Base-by-base conservation (phyloP, 2,329 filamentous ascomycete genomes). In the Cladosporium halotolerans region DNA sequence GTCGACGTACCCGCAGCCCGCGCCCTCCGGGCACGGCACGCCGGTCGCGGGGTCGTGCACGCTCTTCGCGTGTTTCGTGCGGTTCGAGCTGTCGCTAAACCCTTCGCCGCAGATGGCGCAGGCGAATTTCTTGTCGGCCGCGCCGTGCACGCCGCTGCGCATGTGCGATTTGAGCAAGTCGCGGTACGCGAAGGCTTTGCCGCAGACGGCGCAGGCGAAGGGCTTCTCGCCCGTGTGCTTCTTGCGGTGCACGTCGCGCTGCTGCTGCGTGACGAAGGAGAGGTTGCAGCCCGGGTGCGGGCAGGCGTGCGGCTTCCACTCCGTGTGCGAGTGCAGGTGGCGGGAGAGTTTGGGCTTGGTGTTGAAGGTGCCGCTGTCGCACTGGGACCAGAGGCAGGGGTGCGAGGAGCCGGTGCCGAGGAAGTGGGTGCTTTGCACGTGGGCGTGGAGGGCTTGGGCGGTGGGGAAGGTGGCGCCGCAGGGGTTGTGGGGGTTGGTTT, bases 201-300 rank as follows among this genome's bases (percentile, higher is more conserved):
- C 69, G 52, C 66, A 68, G 10, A 56, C 57, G 31, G 50, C 61
- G 63, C 84, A 88, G 39, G 75, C 70, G 68, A 81, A 84, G 23
- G 84, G 83, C 57, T 80, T 84, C 56, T 81, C 78, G 38, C 82
- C 81, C 0, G 82, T 84, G 62, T 88, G 85, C 2, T 80, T 85
- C 14, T 83, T 78, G 63, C 80, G 75, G 60, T 88, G 85, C 63
- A 86, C 84, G 40, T 81, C 79, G 6, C 87, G 74, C 1, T 85
- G 81, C 65, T 87, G 84, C 60, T 83, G 80, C 2, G 83, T 83
- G 0, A 84, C 86, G 61, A 87, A 82, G 3, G 72, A 72, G 54
- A 79, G 72, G 9, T 74, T 72, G 60, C 84, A 88, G 16, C 74
- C 71, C 2, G 71, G 63, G 57, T 82, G 85, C 42, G 73, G 70